phyloP scores from a whole-genome alignment of 2,329 filamentous ascomycete genomes.

The Aureobasidium melanogenum region DNA sequence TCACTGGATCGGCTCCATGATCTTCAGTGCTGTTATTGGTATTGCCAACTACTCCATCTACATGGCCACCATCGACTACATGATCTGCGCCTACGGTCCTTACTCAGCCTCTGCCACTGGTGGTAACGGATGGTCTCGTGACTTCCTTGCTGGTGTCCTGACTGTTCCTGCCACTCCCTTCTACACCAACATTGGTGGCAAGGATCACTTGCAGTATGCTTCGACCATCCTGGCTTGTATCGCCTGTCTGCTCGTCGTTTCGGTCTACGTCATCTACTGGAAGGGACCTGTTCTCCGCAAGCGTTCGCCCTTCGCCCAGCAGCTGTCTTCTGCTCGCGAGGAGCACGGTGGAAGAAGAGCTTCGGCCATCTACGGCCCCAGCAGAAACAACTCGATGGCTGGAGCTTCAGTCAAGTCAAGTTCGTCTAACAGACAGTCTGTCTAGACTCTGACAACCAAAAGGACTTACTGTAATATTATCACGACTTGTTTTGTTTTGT shows the following conservation, averaged over 20 bases:
- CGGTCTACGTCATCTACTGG: constrained; percentile 50
- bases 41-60: constrained; percentile 58
- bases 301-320: constrained; percentile 45
- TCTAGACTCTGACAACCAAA: not conserved
- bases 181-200: constrained; percentile 36
- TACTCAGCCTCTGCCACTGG: constrained; percentile 69
- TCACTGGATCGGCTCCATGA: constrained; percentile 61
- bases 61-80: constrained; percentile 71
- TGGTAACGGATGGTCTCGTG: constrained; percentile 65
- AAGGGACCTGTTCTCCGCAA: constrained; percentile 45
- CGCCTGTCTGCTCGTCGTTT: constrained; percentile 42
- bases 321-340: constrained; percentile 21
- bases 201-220: constrained; percentile 44
- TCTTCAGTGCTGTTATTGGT: constrained; percentile 59
- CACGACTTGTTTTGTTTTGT: not conserved
- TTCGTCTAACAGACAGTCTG: not conserved
- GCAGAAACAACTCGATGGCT: constrained; percentile 1
- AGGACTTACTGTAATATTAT: not conserved
- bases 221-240: constrained; percentile 48
- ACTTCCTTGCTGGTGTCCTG: constrained; percentile 65
- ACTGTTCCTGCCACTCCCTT: constrained; percentile 60
- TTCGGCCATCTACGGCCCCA: constrained; percentile 8
- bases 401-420: not conserved
- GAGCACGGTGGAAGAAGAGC: constrained; percentile 11
- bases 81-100: constrained; percentile 64